Conservation (phyloP, 208 protist species). For the Trypanosoma rangeli region DNA sequence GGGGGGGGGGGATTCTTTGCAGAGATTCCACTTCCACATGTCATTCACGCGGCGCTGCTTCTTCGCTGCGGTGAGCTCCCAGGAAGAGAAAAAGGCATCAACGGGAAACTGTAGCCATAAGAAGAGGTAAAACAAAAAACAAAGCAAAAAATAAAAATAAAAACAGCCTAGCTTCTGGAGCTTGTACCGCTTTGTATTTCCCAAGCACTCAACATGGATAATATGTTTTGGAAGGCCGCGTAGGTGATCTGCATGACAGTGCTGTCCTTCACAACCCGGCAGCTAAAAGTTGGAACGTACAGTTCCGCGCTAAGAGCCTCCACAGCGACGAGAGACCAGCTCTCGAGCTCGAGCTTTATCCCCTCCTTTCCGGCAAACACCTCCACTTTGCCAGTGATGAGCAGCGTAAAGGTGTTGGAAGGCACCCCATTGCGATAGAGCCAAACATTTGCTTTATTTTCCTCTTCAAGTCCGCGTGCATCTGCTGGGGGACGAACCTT, state of each 20-base stretch:
- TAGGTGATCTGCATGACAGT: slow-evolving; percentile 84
- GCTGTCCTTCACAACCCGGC: slow-evolving; percentile 84
- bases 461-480: slow-evolving; percentile 64
- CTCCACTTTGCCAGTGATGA: slow-evolving; percentile 84
- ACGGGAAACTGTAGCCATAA: neutral
- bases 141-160: neutral
- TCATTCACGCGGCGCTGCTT: no score
- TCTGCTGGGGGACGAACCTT: slow-evolving; percentile 76
- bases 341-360: slow-evolving; percentile 80
- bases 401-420: slow-evolving; percentile 80
- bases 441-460: slow-evolving; percentile 90
- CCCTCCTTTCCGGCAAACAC: slow-evolving; percentile 84
- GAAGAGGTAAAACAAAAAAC: neutral
- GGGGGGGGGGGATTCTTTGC: no score
- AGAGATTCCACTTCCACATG: no score
- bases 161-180: neutral
- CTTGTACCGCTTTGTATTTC: neutral
- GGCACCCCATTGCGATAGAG: slow-evolving; percentile 83
- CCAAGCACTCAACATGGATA: slow-evolving; percentile 23
- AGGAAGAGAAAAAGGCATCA: no score
- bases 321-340: slow-evolving; percentile 78
- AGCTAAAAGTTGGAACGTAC: slow-evolving; percentile 86
- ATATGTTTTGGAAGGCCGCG: slow-evolving; percentile 57
- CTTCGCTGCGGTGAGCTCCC: no score
- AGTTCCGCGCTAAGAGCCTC: slow-evolving; percentile 61